A percentile compares a stretch with the other conserved stretches of the same genome.
phyloP scores from a whole-genome alignment of 1,284 basidiomycete species.

The Singerocomus inundabilis region DNA sequence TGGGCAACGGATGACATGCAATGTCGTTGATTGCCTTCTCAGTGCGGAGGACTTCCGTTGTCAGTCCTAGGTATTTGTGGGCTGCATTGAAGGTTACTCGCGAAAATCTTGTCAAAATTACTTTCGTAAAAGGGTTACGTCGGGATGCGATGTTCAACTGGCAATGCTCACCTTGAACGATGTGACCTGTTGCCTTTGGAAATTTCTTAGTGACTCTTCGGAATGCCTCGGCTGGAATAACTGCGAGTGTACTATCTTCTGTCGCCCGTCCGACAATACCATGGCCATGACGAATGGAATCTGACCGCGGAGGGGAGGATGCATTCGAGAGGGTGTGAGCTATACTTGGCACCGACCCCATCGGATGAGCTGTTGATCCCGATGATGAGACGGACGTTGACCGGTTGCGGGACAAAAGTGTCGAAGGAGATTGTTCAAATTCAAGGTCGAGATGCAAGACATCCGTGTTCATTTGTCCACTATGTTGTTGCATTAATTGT shows the following conservation, averaged over 20 bases:
- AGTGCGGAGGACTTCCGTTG: slow-evolving; percentile 92
- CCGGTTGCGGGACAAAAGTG: slow-evolving; percentile 36
- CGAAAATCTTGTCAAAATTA: slow-evolving; percentile 93
- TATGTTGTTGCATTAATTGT: slow-evolving; percentile 26
- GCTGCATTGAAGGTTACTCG: slow-evolving; percentile 96
- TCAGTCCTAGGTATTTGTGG: slow-evolving; percentile 94
- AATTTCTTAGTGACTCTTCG: slow-evolving; percentile 89
- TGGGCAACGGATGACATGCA: slow-evolving; percentile 91
- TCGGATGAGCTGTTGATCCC: slow-evolving; percentile 60
- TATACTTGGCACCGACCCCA: slow-evolving; percentile 31
- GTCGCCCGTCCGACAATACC: slow-evolving; percentile 86
- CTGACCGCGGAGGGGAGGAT: slow-evolving; percentile 25
- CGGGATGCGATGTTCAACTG: not conserved
- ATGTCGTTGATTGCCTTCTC: slow-evolving; percentile 97
- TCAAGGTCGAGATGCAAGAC: slow-evolving; percentile 58
- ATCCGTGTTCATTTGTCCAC: slow-evolving; percentile 53
- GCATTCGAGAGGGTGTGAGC: slow-evolving; percentile 16
- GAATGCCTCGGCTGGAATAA: slow-evolving; percentile 98
- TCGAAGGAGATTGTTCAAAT: slow-evolving; percentile 30
- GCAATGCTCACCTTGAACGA: slow-evolving; percentile 75
- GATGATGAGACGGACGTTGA: slow-evolving; percentile 59
- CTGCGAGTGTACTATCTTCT: slow-evolving; percentile 95
- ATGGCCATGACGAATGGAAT: slow-evolving; percentile 52
- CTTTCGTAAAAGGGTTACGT: slow-evolving; percentile 39
- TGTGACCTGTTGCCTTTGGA: slow-evolving; percentile 95